phyloP scores from a whole-genome alignment of 345 rosid species.

The Populus ilicifolia region DNA sequence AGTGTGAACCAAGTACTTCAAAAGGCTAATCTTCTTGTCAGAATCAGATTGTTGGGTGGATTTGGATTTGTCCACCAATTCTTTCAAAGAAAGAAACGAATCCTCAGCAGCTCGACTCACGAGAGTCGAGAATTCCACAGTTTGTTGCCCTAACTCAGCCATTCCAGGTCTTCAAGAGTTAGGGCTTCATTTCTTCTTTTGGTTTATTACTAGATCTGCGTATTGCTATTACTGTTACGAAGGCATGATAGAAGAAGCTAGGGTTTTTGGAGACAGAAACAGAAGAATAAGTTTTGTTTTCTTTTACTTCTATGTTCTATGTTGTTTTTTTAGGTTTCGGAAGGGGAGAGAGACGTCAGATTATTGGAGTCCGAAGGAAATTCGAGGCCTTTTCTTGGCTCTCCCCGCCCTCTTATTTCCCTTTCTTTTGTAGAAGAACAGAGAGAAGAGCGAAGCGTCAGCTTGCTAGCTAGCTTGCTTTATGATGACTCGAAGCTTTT shows the following conservation, averaged over 20 bases:
- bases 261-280: background rate
- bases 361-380: no score
- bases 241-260: background rate
- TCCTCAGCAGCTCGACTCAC: conserved; percentile 82
- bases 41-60: conserved; percentile 65
- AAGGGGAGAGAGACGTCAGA: background rate
- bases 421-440: no score
- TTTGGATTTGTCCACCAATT: conserved; percentile 76
- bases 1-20: conserved; percentile 73
- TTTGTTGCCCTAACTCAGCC: conserved; percentile 80
- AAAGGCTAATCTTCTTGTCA: conserved; percentile 76
- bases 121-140: conserved; percentile 74
- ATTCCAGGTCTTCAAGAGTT: conserved; percentile 19
- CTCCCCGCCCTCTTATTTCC: no score
- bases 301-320: background rate
- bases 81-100: conserved; percentile 68
- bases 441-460: no score
- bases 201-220: background rate
- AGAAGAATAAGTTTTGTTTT: background rate
- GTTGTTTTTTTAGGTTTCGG: background rate
- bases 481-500: no score
- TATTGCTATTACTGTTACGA: background rate
- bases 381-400: no score
- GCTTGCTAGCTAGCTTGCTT: no score
- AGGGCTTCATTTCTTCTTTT: background rate